Evolutionary conservation across 257 asterid genomes (phyloP).

Genomic region (Ligustrum vulgare): DNA sequence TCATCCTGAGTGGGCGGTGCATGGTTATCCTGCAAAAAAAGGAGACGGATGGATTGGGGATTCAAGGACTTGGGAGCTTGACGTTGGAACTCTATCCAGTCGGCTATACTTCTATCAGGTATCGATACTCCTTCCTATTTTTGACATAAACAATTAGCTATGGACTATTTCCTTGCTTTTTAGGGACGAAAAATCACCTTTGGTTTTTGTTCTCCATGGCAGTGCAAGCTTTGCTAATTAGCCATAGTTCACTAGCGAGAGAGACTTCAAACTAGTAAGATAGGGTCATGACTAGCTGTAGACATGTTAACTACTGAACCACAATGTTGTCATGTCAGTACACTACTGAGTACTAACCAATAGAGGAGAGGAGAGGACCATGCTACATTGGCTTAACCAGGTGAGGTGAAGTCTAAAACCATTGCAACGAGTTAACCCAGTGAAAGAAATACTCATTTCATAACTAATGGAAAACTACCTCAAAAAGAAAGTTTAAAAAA

Average conservation of each 20-base stretch:
- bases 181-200: not conserved
- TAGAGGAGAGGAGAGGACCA: no score
- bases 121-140: not conserved
- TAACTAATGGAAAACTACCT: not conserved
- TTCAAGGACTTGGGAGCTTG: conserved; percentile 79
- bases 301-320: not conserved
- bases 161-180: not conserved
- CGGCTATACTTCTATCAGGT: conserved; percentile 87
- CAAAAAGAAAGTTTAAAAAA: not conserved
- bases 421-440: no score
- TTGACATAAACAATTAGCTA: conserved; percentile 1
- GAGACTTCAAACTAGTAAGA: not conserved
- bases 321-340: not conserved
- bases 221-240: not conserved
- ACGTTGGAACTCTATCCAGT: conserved; percentile 64
- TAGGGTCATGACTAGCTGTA: not conserved
- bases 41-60: conserved; percentile 91
- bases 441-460: not conserved
- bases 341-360: not conserved
- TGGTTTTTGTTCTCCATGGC: not conserved
- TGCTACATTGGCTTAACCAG: not conserved
- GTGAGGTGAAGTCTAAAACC: not conserved
- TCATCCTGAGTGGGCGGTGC: conserved; percentile 85
- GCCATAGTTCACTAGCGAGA: not conserved
- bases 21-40: conserved; percentile 67